Evolutionary conservation across 129 eudicot species (phyloP), one percentile per base, ranked within the genome.

Genomic region (Artemisia tridentata): DNA sequence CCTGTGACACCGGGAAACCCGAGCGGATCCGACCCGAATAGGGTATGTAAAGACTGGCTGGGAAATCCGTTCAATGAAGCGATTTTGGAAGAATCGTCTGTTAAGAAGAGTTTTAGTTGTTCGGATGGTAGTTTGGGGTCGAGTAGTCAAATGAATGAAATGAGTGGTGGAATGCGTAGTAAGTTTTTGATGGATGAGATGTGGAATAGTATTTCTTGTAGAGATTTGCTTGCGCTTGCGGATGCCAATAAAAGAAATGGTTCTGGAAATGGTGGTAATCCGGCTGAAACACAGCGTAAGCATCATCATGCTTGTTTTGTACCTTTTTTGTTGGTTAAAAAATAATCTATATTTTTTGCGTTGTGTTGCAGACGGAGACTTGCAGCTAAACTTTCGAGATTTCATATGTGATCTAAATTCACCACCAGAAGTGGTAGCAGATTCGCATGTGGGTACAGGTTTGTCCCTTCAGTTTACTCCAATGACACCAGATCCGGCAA

Each of bases 1-100:
- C 92, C 97, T 0, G 66, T n/a, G 25, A 88, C 96, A 62, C 92
- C 97, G 8, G 83, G 76, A 45, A 88, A 85, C 75, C 88, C 84
- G 59, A 48, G 34, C 15, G 19, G 38, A 21, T 12, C 79, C 46
- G 68, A 62, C 19, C 58, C 53, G 57, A 47, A 48, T 19, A 77
- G 67, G 80, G 85, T 73, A 78, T 19, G 68, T 47, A 16, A 45
- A 19, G 43, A 77, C 20, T 59, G 64, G 77, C 77, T 74, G n/a
- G 72, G 59, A 48, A 77, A 69, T 27, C 72, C 58, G 5, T 53
- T 69, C 16, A 7, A 41, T 65, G 68, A 71, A 48, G 48, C 38
- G 7, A 16, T 15, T 65, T 57, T 43, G 9, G 65, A 50, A 41
- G 84, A 61, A 71, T 45, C 54, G 23, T 52, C 80, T 52, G 70